Evolutionary conservation across 1,284 basidiomycete genomes (phyloP).

Genomic region (Sporisorium scitamineum): DNA sequence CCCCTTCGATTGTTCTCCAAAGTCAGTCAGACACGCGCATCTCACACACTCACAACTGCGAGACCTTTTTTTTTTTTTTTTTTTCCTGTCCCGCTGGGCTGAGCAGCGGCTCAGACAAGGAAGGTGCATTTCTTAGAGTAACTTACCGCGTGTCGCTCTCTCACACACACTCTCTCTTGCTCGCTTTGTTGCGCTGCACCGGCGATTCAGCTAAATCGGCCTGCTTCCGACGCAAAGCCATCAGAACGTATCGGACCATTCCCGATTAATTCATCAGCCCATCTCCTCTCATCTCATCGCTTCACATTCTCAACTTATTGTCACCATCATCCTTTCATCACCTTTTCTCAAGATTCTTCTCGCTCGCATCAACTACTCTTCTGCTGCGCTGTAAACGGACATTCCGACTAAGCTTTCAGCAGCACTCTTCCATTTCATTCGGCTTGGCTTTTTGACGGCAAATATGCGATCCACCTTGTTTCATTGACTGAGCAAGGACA

Average conservation of each 20-base stretch:
- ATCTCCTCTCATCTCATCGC: neutral
- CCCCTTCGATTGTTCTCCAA: neutral
- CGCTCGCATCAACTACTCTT: neutral
- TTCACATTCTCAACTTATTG: neutral
- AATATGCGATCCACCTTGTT: neutral
- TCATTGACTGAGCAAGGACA: neutral
- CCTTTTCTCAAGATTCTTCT: neutral
- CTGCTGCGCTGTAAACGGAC: neutral
- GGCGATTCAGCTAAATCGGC: slow-evolving; percentile 11
- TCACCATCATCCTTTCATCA: neutral
- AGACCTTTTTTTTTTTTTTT: neutral
- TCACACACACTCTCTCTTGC: neutral
- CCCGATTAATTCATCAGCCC: neutral
- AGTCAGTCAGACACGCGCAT: too few species aligned
- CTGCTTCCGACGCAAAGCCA: neutral
- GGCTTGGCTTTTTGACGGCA: neutral
- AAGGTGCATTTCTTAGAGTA: neutral
- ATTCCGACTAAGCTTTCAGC: neutral
- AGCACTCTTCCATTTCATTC: neutral
- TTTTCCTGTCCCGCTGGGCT: neutral
- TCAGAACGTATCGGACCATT: neutral
- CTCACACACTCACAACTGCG: too few species aligned
- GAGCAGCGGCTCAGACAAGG: too few species aligned
- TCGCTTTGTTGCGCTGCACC: slow-evolving; percentile 1
- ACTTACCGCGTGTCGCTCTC: neutral